phyloP scores from a whole-genome alignment of 2,329 filamentous ascomycete genomes.

The Colletotrichum gloeosporioides region DNA sequence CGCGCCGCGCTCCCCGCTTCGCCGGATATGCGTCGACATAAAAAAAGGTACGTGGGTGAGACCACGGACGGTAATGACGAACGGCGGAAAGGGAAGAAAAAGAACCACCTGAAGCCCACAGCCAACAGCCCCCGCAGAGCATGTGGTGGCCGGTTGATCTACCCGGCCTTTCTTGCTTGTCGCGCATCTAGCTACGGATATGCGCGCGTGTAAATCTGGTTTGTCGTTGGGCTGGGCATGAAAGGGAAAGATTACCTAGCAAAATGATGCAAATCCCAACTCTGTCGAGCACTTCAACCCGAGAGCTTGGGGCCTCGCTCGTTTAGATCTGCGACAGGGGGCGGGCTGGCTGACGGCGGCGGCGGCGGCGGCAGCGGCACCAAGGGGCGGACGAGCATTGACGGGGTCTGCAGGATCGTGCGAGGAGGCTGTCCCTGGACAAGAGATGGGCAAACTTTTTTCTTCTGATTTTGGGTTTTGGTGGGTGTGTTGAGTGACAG shows the following conservation, averaged over 20 bases:
- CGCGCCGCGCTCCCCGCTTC: background rate
- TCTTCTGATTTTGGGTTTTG: background rate
- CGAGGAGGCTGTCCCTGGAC: background rate
- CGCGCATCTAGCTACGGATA: background rate
- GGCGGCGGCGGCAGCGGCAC: background rate
- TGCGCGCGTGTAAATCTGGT: background rate
- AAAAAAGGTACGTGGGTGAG: background rate
- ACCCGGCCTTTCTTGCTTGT: background rate
- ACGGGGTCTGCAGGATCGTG: background rate
- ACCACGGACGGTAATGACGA: background rate
- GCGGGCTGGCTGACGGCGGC: background rate
- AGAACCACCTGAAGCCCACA: background rate
- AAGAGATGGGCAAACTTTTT: constrained; percentile 10
- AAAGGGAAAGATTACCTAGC: background rate
- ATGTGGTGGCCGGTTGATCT: background rate
- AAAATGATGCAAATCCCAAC: constrained; percentile 2
- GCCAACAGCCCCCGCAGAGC: background rate
- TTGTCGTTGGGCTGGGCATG: background rate
- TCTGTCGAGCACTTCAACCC: constrained; percentile 2
- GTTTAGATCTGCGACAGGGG: constrained; percentile 14
- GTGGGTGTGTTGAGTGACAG: background rate
- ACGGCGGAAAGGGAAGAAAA: background rate
- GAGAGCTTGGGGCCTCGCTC: constrained; percentile 4
- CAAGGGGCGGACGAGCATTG: background rate
- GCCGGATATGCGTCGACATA: background rate